Evolutionary conservation across 192 early-diverging fungal species (phyloP).

Genomic region (Lobosporangium transversale): DNA sequence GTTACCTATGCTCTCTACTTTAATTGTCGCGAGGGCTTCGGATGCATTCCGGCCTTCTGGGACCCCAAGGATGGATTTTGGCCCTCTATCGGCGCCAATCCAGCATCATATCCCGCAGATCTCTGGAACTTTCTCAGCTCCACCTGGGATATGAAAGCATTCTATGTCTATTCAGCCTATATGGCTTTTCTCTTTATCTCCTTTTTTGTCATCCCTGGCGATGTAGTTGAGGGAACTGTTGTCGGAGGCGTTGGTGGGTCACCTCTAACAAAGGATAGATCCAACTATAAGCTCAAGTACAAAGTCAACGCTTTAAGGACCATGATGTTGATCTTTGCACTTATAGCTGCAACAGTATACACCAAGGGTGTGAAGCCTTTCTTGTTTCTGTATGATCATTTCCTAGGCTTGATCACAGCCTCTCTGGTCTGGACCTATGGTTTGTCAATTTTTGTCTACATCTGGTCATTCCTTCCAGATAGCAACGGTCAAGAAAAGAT

Average conservation of each 20-base stretch:
- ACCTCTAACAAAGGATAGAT: conserved; percentile 65
- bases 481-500: conserved; percentile 56
- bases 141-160: conserved; percentile 59
- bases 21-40: conserved; percentile 48
- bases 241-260: conserved; percentile 45
- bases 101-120: conserved; percentile 12
- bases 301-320: conserved; percentile 84
- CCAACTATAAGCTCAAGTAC: conserved; percentile 80
- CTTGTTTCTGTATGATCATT: conserved; percentile 87
- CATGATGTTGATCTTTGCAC: conserved; percentile 60
- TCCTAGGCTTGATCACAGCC: conserved; percentile 74
- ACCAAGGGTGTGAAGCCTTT: conserved; percentile 68
- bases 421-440: conserved; percentile 72
- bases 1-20: conserved; percentile 58
- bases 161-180: conserved; percentile 72
- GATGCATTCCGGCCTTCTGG: conserved; percentile 49
- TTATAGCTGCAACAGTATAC: conserved; percentile 54
- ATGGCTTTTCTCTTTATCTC: conserved; percentile 72
- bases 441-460: conserved; percentile 77
- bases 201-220: conserved; percentile 77
- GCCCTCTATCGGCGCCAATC: conserved; percentile 52
- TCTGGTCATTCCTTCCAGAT: conserved; percentile 73
- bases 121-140: conserved; percentile 39
- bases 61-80: conserved; percentile 62
- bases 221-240: conserved; percentile 64